Evolutionary conservation across 208 protist genomes (phyloP).

Genomic region (Acanthamoeba castellanii): DNA sequence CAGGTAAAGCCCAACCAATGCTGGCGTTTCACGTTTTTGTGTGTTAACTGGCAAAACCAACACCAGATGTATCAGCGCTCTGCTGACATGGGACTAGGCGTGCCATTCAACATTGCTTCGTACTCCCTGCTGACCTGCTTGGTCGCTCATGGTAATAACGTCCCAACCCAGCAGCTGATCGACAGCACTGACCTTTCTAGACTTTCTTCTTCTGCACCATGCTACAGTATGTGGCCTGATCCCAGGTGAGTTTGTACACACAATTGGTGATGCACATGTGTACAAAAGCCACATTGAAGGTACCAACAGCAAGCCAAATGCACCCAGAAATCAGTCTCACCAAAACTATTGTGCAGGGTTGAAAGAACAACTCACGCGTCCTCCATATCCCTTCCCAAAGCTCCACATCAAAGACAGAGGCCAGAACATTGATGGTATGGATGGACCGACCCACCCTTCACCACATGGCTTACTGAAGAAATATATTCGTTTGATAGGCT

Average conservation of each 20-base stretch:
- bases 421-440: conserved; percentile 82
- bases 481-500: conserved; percentile 94
- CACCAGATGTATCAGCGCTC: conserved; percentile 90
- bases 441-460: conserved; percentile 87
- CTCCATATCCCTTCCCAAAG: conserved; percentile 95
- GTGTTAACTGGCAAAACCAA: background rate
- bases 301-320: background rate
- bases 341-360: conserved; percentile 87
- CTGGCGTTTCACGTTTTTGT: background rate
- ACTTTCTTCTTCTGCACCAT: conserved; percentile 22
- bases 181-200: too few species aligned
- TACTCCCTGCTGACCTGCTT: conserved; percentile 95
- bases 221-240: conserved; percentile 90
- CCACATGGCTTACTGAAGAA: conserved; percentile 75
- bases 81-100: conserved; percentile 94
- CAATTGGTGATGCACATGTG: conserved; percentile 98
- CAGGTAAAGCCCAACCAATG: conserved; percentile 90
- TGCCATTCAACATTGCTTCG: conserved; percentile 99
- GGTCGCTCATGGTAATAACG: conserved; percentile 78
- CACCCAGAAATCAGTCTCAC: background rate
- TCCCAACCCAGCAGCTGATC: background rate
- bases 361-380: conserved; percentile 92
- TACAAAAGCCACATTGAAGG: conserved; percentile 97
- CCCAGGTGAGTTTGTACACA: conserved; percentile 97
- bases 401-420: conserved; percentile 81